Conservation (phyloP, 2,329 filamentous ascomycete genomes). For the Gaeumannomyces tritici region DNA sequence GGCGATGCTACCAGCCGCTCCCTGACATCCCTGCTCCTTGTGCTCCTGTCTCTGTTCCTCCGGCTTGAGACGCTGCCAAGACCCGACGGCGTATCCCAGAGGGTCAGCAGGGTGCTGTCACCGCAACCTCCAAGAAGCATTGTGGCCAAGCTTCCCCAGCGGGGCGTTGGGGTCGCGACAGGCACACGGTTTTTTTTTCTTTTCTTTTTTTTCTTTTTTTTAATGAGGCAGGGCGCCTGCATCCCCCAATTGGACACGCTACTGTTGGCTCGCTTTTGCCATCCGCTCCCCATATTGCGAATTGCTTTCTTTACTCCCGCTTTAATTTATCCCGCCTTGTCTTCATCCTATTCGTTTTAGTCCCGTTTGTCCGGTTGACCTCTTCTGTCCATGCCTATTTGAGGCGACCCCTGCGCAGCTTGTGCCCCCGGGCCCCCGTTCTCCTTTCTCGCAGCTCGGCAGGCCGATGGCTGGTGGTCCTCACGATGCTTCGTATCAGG, state of each 20-base stretch:
- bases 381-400: neutral
- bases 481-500: slow-evolving; percentile 44
- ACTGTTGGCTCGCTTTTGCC: neutral
- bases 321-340: neutral
- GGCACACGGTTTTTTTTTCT: neutral
- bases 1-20: too few relatives aligned
- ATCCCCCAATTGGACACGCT: neutral
- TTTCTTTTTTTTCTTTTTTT: too few relatives aligned
- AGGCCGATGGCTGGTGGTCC: neutral
- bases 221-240: neutral
- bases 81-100: neutral
- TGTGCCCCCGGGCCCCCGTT: neutral
- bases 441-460: neutral
- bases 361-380: neutral
- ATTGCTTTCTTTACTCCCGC: neutral
- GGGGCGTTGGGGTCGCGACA: neutral
- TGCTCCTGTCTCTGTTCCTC: neutral
- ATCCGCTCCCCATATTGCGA: neutral
- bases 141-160: neutral
- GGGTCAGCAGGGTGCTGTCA: neutral
- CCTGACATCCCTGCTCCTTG: neutral
- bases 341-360: too few relatives aligned
- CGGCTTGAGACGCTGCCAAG: neutral
- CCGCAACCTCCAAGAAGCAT: neutral
- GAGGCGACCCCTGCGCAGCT: too few relatives aligned